Conservation (phyloP, 805 yeast species). For the Jamesozyma spencerorum region DNA sequence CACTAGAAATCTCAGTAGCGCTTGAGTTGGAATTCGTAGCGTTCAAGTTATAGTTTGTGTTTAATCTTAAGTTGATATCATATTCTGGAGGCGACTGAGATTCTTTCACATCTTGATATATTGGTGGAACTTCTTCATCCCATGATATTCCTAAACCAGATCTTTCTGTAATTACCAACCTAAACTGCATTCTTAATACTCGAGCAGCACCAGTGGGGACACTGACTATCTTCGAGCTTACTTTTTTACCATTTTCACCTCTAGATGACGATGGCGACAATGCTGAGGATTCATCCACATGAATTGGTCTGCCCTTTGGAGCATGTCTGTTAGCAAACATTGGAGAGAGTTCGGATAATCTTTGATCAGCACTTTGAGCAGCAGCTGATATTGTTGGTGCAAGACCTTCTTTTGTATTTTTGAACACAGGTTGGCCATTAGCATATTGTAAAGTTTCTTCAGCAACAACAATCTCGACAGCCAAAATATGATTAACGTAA, state of each 20-base stretch:
- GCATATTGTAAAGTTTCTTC: conserved; percentile 61
- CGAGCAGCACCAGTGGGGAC: conserved; percentile 93
- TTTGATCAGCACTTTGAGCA: conserved; percentile 26
- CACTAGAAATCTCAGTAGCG: neutral
- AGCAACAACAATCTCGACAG: conserved; percentile 87
- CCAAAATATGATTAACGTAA: conserved; percentile 61
- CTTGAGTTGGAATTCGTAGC: conserved; percentile 1
- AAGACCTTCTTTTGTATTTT: neutral
- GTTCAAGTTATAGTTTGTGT: neutral
- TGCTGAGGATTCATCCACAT: conserved; percentile 11
- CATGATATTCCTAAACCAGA: conserved; percentile 95
- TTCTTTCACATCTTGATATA: conserved; percentile 74
- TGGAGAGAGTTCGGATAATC: conserved; percentile 38
- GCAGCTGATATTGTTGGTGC: conserved; percentile 1
- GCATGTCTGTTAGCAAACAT: conserved; percentile 32
- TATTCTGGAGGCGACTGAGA: conserved; percentile 78
- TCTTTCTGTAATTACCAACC: conserved; percentile 72
- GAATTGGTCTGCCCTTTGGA: conserved; percentile 14
- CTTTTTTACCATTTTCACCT: conserved; percentile 2
- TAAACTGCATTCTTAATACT: conserved; percentile 89
- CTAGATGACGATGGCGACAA: conserved; percentile 12
- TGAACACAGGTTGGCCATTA: conserved; percentile 23
- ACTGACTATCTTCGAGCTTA: conserved; percentile 35
- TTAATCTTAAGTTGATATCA: conserved; percentile 20
- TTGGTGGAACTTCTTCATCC: conserved; percentile 99